Conservation (phyloP, 1,139 yeast genomes). For the Sugiyamaella castrensis region DNA sequence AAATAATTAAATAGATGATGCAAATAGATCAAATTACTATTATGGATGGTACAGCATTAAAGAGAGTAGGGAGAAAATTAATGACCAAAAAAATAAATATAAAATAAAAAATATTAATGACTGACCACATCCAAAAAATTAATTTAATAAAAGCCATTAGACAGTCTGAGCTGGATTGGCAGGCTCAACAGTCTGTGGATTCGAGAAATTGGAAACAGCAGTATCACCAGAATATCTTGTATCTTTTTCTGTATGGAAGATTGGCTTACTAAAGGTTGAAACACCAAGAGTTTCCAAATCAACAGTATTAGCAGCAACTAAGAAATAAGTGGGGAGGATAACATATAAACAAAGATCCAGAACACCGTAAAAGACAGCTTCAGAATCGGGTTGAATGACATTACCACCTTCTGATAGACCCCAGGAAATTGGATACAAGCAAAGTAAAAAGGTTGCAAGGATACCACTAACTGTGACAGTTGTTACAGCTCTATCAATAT, state of each 20-base stretch:
- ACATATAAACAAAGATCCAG: constrained; percentile 46
- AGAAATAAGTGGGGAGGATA: constrained; percentile 40
- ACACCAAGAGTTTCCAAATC: constrained; percentile 27
- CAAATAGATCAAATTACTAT: constrained; percentile 1
- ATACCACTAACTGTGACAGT: constrained; percentile 23
- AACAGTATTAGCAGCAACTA: constrained; percentile 21
- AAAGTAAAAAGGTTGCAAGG: constrained; percentile 42
- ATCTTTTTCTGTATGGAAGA: constrained; percentile 27
- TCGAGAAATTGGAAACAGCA: constrained; percentile 15
- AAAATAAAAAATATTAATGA: no score
- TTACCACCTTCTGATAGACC: constrained; percentile 69
- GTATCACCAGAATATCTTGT: constrained; percentile 24
- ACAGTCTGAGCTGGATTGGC: constrained; percentile 17
- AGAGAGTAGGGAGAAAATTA: constrained; percentile 1
- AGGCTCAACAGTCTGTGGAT: constrained; percentile 13
- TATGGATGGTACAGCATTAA: background rate
- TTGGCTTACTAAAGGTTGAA: constrained; percentile 19
- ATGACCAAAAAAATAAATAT: background rate
- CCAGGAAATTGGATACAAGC: constrained; percentile 59
- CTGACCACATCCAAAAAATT: background rate
- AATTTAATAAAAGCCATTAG: background rate
- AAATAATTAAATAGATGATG: background rate
- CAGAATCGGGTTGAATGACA: constrained; percentile 62
- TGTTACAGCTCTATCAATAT: constrained; percentile 12
- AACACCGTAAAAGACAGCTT: constrained; percentile 62